phyloP scores from a whole-genome alignment of 2,329 filamentous ascomycete species.

The Cryoendolithus antarcticus region DNA sequence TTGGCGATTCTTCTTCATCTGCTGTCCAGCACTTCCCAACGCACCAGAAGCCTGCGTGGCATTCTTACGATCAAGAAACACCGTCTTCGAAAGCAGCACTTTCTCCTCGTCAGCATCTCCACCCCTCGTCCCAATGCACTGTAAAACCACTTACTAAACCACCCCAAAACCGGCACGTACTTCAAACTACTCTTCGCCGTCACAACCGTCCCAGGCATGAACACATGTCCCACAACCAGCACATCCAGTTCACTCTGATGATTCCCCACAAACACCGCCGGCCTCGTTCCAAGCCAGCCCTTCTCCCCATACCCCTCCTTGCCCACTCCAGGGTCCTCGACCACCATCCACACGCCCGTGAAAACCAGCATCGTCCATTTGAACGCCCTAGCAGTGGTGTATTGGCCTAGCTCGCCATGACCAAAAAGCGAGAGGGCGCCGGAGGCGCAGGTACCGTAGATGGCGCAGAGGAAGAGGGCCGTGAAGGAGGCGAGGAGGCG shows the following conservation, averaged over 20 bases:
- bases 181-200: constrained; percentile 82
- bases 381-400: constrained; percentile 68
- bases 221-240: constrained; percentile 76
- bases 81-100: constrained; percentile 63
- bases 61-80: constrained; percentile 92
- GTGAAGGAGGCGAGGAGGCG: constrained; percentile 40
- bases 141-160: constrained; percentile 54
- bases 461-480: constrained; percentile 35
- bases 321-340: constrained; percentile 51
- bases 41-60: constrained; percentile 68
- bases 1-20: constrained; percentile 56
- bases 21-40: constrained; percentile 68
- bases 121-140: not conserved
- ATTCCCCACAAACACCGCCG: constrained; percentile 85
- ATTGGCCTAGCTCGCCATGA: constrained; percentile 68
- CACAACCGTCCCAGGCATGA: constrained; percentile 82
- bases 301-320: constrained; percentile 27
- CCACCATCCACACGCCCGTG: constrained; percentile 65
- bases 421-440: constrained; percentile 59
- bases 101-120: constrained; percentile 18
- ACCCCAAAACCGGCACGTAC: constrained; percentile 72
- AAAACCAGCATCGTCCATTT: constrained; percentile 62
- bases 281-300: constrained; percentile 41
- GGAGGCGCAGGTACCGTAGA: constrained; percentile 65
- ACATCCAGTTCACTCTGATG: constrained; percentile 92